phyloP scores from a whole-genome alignment of 805 yeast species.

The Candida easanensis region DNA sequence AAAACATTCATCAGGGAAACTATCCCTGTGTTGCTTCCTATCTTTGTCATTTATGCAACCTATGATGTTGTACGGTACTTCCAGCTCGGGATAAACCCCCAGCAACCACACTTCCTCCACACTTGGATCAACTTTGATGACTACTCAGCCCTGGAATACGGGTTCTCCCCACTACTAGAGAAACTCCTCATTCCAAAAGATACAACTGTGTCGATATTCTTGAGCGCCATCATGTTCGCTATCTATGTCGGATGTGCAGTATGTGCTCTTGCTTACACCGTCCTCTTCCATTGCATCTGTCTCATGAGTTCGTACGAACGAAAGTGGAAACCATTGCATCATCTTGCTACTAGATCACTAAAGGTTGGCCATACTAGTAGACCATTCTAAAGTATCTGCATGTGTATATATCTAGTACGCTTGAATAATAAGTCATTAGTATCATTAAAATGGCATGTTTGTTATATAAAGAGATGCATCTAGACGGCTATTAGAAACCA shows the following conservation, averaged over 20 bases:
- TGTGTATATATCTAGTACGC: too few relatives aligned
- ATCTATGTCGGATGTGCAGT: slow-evolving; percentile 10
- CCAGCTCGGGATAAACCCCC: slow-evolving; percentile 5
- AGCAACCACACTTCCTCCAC: slow-evolving; percentile 17
- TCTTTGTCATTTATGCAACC: slow-evolving; percentile 17
- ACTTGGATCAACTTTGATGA: slow-evolving; percentile 11
- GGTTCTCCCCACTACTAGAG: slow-evolving; percentile 18
- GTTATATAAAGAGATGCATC: neutral
- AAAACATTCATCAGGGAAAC: slow-evolving; percentile 15
- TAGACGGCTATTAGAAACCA: slow-evolving; percentile 29
- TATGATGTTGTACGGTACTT: slow-evolving; percentile 16
- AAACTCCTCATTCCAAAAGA: neutral
- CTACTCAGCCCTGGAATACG: slow-evolving; percentile 17
- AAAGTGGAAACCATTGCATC: slow-evolving; percentile 20
- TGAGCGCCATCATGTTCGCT: slow-evolving; percentile 6
- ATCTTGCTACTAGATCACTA: slow-evolving; percentile 6
- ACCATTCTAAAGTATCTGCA: too few relatives aligned
- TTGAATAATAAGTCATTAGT: too few relatives aligned
- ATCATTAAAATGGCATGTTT: too few relatives aligned
- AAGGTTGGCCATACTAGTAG: neutral
- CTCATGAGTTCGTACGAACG: slow-evolving; percentile 21
- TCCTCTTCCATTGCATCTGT: slow-evolving; percentile 20
- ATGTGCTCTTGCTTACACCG: slow-evolving; percentile 15
- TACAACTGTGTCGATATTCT: neutral
- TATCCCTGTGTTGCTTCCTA: slow-evolving; percentile 19